Percentiles rank a stretch among this genome's conserved stretches.
phyloP scores from a whole-genome alignment of 2,329 filamentous ascomycete species.

The Colletotrichum orbiculare region DNA sequence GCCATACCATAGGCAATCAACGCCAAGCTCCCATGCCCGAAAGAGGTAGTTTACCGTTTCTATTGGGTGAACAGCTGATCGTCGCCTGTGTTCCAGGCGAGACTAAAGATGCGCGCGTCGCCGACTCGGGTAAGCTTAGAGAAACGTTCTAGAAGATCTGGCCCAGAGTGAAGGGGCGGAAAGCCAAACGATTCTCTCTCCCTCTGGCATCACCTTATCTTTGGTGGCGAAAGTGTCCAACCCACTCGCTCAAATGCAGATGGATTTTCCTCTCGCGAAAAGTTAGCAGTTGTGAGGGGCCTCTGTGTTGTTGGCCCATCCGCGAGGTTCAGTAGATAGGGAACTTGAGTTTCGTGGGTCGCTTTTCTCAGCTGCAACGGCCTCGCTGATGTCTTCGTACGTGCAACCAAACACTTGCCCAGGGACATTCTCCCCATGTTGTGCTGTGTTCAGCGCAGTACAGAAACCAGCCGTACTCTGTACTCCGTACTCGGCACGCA shows the following conservation, averaged over 20 bases:
- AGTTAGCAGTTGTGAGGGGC: too few species aligned
- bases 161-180: not conserved
- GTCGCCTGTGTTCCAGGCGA: not conserved
- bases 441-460: not conserved
- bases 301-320: too few species aligned
- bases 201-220: constrained; percentile 14
- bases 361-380: too few species aligned
- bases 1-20: constrained; percentile 11
- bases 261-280: not conserved
- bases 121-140: constrained; percentile 23
- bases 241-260: not conserved
- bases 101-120: constrained; percentile 20
- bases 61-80: constrained; percentile 7
- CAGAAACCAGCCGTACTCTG: not conserved
- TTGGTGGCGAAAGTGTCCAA: not conserved
- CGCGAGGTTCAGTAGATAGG: too few species aligned
- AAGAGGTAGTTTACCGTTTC: not conserved
- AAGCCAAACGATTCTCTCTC: constrained; percentile 3
- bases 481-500: constrained; percentile 9
- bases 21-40: not conserved
- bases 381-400: too few species aligned
- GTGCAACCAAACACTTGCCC: not conserved
- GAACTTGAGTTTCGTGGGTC: too few species aligned
- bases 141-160: constrained; percentile 31
- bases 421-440: too few species aligned